phyloP scores from a whole-genome alignment of 2,329 filamentous ascomycete species.

The Diplodia intermedia region DNA sequence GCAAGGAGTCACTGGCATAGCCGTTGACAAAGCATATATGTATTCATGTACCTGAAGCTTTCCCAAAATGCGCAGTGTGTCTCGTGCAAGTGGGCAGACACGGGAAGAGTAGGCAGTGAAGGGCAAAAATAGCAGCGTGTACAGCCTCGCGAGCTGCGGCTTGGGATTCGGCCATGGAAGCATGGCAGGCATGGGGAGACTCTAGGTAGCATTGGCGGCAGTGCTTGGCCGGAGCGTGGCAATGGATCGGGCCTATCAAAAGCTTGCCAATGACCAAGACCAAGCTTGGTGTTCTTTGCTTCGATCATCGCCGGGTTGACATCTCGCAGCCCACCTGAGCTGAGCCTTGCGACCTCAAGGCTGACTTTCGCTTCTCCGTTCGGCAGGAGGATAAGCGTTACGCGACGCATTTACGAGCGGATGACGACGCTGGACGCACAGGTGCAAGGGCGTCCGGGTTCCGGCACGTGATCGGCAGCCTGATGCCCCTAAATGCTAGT shows the following conservation, averaged over 20 bases:
- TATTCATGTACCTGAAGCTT: not conserved
- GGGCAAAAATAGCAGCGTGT: slow-evolving; percentile 19
- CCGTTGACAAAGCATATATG: not conserved
- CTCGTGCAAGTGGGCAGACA: not conserved
- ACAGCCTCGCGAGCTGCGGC: slow-evolving; percentile 19
- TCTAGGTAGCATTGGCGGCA: not conserved
- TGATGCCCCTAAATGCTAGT: not conserved
- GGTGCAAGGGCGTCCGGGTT: not conserved
- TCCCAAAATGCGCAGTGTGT: not conserved
- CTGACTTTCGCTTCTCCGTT: not conserved
- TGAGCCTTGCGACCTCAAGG: not conserved
- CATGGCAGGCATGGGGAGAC: not conserved
- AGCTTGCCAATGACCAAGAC: not conserved
- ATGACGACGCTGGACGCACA: not conserved
- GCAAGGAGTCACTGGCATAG: not conserved
- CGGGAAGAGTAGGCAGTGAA: slow-evolving; percentile 11
- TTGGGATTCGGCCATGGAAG: not conserved
- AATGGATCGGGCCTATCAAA: not conserved
- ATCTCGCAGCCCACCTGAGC: not conserved
- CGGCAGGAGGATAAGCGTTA: not conserved
- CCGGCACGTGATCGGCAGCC: slow-evolving; percentile 7
- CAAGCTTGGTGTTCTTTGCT: slow-evolving; percentile 18
- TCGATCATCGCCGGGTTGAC: not conserved
- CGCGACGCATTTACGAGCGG: slow-evolving; percentile 1
- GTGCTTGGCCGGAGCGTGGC: slow-evolving; percentile 13